Evolutionary conservation across 495 filamentous ascomycete species (phyloP), one percentile per base, ranked within the genome.

Genomic region (Penicillium chermesinum): DNA sequence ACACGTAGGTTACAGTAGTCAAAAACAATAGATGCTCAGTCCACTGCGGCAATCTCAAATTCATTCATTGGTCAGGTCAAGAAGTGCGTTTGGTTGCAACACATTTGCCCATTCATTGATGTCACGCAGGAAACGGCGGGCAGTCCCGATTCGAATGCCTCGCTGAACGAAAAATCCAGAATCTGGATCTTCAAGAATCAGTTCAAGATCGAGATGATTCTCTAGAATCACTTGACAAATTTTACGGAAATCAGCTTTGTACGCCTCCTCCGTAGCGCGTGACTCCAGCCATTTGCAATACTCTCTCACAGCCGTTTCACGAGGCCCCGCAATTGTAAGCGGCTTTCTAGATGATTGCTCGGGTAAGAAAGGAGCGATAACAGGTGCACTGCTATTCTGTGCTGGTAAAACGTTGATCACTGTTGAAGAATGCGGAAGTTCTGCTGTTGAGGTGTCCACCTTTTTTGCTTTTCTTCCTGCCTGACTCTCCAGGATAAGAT

Each of bases 111-210:
- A 60, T 41, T 53, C 46, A 8, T 49, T 41, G 46, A 65, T 59
- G 42, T 65, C 54, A 46, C 53, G 21, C 27, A 66, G 44, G 40
- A 66, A 57, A 41, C 59, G 54, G 37, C 38, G 39, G 13, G 60
- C 59, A 44, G 43, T 49, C 35, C 57, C 52, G 38, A 45, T 48
- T 52, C 47, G 59, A 36, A 66, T 53, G 9, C 54, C 57, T 36
- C 46, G 34, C 13, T 57, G 40, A 46, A 55, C 44, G 33, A 52
- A 59, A 41, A 59, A 59, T 18, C 38, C 42, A 53, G 52, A 10
- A 38, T 55, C 48, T 21, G 48, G 49, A 17, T 49, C 49, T 20
- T 55, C 49, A 16, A 55, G 41, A 37, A 59, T 48, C 14, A 52
- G 45, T 43, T 53, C 45, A 50, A 59, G 56, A 44, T 59, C 48